phyloP scores from a whole-genome alignment of 257 asterid genomes.

The Eustoma russellianum region DNA sequence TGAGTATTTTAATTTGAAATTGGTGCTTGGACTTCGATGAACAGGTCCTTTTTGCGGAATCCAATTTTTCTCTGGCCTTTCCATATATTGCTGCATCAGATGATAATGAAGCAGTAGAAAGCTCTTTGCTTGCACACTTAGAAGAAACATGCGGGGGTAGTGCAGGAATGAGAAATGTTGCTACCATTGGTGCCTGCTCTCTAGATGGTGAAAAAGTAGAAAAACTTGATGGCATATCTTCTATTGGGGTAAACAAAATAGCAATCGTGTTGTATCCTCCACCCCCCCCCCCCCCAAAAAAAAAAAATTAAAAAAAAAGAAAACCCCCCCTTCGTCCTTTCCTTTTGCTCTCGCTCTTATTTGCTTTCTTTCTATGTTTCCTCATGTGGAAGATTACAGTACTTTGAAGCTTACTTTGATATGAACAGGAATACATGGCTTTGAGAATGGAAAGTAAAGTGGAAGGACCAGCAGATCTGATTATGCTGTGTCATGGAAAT shows the following conservation, averaged over 20 bases:
- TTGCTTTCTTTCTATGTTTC: too few species aligned
- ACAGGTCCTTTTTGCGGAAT: constrained; percentile 60
- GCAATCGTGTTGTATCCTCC: neutral
- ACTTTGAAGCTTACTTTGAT: neutral
- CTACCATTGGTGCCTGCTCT: constrained; percentile 60
- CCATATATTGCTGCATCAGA: constrained; percentile 69
- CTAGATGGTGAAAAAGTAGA: constrained; percentile 51
- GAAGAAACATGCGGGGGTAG: constrained; percentile 54
- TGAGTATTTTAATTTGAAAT: constrained; percentile 2
- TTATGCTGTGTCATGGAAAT: constrained; percentile 63
- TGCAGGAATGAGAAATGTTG: constrained; percentile 38
- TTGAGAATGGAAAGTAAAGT: constrained; percentile 44
- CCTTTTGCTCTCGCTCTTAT: too few species aligned
- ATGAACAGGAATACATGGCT: constrained; percentile 57
- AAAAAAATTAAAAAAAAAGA: too few species aligned
- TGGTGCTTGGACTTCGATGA: constrained; percentile 17
- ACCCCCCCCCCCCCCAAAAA: neutral
- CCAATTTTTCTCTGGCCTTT: constrained; percentile 78
- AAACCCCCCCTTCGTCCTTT: neutral
- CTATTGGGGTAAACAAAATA: constrained; percentile 54
- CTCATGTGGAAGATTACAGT: neutral
- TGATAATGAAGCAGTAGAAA: constrained; percentile 51
- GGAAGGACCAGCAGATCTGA: constrained; percentile 44
- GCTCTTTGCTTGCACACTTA: constrained; percentile 67
- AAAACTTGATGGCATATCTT: constrained; percentile 47